phyloP scores from a whole-genome alignment of 2,329 filamentous ascomycete species.

The Trichoderma hamatum region DNA sequence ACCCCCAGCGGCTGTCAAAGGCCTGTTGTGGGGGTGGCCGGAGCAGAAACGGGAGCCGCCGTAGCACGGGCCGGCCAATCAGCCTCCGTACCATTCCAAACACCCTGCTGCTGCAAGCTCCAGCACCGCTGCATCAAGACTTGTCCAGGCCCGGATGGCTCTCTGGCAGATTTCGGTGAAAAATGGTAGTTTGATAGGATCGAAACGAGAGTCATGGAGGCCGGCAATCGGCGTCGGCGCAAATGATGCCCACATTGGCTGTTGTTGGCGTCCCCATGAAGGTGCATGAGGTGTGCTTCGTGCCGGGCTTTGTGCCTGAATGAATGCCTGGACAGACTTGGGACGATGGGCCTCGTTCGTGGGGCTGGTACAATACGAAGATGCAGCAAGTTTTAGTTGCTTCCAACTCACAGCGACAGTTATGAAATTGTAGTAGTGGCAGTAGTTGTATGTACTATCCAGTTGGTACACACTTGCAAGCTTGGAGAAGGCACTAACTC shows the following conservation, averaged over 20 bases:
- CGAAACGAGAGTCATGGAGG: neutral
- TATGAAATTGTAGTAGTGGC: neutral
- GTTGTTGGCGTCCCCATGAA: neutral
- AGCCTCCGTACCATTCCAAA: slow-evolving; percentile 17
- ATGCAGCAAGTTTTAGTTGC: neutral
- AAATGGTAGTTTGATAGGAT: slow-evolving; percentile 17
- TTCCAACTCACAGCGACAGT: neutral
- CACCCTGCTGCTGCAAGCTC: slow-evolving; percentile 12
- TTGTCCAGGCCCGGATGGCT: neutral
- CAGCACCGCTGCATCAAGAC: neutral
- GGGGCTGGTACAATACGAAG: slow-evolving; percentile 3
- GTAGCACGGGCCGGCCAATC: slow-evolving; percentile 24
- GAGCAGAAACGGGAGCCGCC: slow-evolving; percentile 17
- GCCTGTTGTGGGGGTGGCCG: slow-evolving; percentile 7
- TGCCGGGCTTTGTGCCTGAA: slow-evolving; percentile 12
- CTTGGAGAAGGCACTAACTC: neutral
- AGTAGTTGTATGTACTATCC: too few relatives aligned
- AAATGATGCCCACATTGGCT: slow-evolving; percentile 13
- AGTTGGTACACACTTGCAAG: neutral
- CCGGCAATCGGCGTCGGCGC: slow-evolving; percentile 6
- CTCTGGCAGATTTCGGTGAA: slow-evolving; percentile 20
- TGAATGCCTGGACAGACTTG: neutral
- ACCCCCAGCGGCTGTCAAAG: neutral
- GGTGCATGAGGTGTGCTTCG: neutral
- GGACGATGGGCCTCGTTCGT: neutral